These are phyloP conservation scores for Phytopythium sindhum DNA, from an alignment of 352 stramenopile species.

Conservation along the genomic window DNA sequence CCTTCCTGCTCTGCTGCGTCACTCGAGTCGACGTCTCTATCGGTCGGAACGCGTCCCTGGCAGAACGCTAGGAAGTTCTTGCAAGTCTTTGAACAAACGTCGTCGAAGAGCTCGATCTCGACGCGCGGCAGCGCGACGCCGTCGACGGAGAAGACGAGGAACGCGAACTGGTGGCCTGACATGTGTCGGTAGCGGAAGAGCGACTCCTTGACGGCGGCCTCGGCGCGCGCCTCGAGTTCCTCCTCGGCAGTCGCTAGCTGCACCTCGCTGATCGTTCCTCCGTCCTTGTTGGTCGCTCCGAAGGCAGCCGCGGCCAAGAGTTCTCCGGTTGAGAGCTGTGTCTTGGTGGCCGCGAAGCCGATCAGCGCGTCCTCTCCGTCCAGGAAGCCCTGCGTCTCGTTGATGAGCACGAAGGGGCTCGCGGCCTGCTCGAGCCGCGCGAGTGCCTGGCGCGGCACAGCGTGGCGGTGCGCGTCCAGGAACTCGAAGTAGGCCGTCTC, in stretches of 20 bases:
- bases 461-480: conserved; percentile 24
- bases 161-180: conserved; percentile 54
- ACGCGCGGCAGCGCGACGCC: conserved; percentile 53
- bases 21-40: conserved; percentile 18
- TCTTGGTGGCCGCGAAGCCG: conserved; percentile 46
- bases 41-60: conserved; percentile 40
- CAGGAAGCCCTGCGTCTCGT: conserved; percentile 36
- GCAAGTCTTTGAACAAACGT: conserved; percentile 62
- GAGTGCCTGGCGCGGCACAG: conserved; percentile 27
- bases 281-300: conserved; percentile 18
- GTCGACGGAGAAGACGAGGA: conserved; percentile 61
- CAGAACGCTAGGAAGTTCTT: conserved; percentile 77
- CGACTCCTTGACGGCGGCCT: conserved; percentile 38
- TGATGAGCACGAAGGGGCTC: conserved; percentile 49
- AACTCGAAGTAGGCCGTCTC: conserved; percentile 56
- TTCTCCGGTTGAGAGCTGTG: conserved; percentile 45
- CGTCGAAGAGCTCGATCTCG: conserved; percentile 66
- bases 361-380: conserved; percentile 58
- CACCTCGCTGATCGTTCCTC: conserved; percentile 15
- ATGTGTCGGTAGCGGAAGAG: conserved; percentile 39
- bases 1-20: conserved; percentile 5
- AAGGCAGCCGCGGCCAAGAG: conserved; percentile 57
- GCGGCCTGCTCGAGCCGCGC: conserved; percentile 24
- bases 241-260: conserved; percentile 46
- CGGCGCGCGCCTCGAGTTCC: conserved; percentile 40